Evolutionary conservation across 176 grass and related monocot genomes (phyloP).

Genomic region (Eragrostis curvula): DNA sequence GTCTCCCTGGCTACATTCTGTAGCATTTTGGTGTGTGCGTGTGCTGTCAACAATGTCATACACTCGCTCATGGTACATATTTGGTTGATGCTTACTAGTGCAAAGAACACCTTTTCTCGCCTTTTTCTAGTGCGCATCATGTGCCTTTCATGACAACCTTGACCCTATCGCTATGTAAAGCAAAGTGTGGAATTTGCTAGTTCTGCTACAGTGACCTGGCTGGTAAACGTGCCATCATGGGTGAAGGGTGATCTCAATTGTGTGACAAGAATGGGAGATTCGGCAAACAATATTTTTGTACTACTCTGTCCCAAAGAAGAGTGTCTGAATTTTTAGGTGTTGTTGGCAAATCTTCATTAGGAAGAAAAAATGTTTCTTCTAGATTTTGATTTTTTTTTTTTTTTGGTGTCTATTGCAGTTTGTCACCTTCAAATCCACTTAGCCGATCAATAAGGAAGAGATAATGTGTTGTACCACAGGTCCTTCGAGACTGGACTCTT

Average conservation of each 20-base stretch:
- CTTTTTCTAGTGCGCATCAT: neutral
- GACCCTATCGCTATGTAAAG: neutral
- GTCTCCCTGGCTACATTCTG: constrained; percentile 20
- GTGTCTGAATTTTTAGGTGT: too few relatives aligned
- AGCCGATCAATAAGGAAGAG: neutral
- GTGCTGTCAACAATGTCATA: neutral
- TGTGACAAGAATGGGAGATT: too few relatives aligned
- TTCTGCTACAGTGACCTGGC: neutral
- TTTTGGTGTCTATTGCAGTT: neutral
- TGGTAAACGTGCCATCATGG: neutral
- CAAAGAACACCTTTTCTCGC: neutral
- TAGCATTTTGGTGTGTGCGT: neutral
- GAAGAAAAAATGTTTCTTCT: neutral
- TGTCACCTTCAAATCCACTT: neutral
- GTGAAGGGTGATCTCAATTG: too few relatives aligned
- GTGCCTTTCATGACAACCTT: neutral
- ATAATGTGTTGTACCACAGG: neutral
- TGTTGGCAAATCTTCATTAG: neutral
- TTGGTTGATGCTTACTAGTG: neutral
- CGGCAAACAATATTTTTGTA: too few relatives aligned
- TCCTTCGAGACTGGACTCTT: neutral
- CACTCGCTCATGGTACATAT: neutral
- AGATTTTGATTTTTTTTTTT: neutral
- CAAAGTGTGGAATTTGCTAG: neutral
- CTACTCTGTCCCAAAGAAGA: too few relatives aligned